These are phyloP conservation scores for Benincasa hispida DNA, from an alignment of 306 rosid species.

Conservation along the genomic window DNA sequence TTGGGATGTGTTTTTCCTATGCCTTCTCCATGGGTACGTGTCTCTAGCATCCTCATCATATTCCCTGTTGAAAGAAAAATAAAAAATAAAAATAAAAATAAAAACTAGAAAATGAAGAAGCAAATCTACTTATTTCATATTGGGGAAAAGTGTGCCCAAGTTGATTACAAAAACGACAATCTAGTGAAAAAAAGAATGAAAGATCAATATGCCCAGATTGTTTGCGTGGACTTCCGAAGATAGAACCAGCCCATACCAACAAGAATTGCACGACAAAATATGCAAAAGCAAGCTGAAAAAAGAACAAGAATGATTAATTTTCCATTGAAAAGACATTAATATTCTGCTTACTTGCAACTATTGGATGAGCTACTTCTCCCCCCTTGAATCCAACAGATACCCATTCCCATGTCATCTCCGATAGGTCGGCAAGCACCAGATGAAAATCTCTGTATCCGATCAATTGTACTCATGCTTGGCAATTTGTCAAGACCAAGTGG, in stretches of 20 bases:
- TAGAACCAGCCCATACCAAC: not conserved
- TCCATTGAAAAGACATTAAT: not conserved
- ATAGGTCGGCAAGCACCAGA: conserved; percentile 70
- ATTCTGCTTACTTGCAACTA: conserved; percentile 41
- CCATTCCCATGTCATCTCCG: conserved; percentile 50
- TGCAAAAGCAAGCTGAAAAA: not conserved
- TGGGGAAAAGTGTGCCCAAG: not conserved
- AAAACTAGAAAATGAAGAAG: not conserved
- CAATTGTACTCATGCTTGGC: conserved; percentile 73
- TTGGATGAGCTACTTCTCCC: conserved; percentile 70
- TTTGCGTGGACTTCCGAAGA: not conserved
- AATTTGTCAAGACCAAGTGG: conserved; percentile 82
- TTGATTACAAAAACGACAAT: not conserved
- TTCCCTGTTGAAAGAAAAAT: conserved; percentile 34
- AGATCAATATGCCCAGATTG: not conserved
- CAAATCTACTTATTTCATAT: not conserved
- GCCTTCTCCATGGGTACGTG: conserved; percentile 64
- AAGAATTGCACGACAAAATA: not conserved
- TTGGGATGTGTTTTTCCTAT: conserved; percentile 32
- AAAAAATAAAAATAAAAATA: not conserved
- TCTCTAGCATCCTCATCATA: conserved; percentile 36
- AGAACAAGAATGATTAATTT: not conserved
- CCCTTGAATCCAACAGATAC: conserved; percentile 66
- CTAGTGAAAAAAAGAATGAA: not conserved
- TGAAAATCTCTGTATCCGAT: conserved; percentile 63